phyloP scores from a whole-genome alignment of 345 rosid species.

The Pistacia integerrima region DNA sequence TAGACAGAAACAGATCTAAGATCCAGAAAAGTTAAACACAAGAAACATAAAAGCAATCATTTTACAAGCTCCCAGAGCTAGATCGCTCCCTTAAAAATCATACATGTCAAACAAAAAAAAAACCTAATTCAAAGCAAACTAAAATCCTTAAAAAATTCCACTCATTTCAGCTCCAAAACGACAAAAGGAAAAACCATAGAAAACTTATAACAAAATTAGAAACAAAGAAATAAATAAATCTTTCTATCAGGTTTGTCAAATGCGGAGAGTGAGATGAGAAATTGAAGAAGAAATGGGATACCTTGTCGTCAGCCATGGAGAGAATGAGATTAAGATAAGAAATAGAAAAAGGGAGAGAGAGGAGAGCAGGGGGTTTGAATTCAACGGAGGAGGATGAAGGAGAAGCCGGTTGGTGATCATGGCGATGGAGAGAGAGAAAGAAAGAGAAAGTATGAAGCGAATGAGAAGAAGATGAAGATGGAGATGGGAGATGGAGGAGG shows the following conservation, averaged over 20 bases:
- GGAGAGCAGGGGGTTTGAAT: constrained; percentile 6
- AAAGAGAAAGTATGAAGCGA: constrained; percentile 18
- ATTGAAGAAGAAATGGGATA: constrained; percentile 23
- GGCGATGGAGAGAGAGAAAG: neutral
- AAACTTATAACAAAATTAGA: neutral
- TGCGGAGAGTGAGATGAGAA: neutral
- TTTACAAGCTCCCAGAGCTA: neutral
- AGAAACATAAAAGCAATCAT: constrained; percentile 8
- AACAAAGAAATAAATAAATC: too few relatives aligned
- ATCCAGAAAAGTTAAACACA: constrained; percentile 13
- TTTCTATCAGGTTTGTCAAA: neutral
- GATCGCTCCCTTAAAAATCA: constrained; percentile 6
- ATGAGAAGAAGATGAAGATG: constrained; percentile 23
- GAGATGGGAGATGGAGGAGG: constrained; percentile 11
- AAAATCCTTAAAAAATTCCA: neutral
- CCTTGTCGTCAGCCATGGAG: constrained; percentile 82
- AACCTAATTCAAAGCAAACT: neutral
- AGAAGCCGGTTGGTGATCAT: neutral
- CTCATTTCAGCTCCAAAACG: neutral
- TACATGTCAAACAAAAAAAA: neutral
- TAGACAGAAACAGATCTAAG: constrained; percentile 13
- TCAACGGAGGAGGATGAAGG: neutral
- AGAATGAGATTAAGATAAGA: neutral
- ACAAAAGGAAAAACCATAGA: neutral
- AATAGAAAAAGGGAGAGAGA: constrained; percentile 12